These are phyloP conservation scores for Ulvella scutata DNA, from an alignment of 139 green algal genomes.

Conservation along the genomic window DNA sequence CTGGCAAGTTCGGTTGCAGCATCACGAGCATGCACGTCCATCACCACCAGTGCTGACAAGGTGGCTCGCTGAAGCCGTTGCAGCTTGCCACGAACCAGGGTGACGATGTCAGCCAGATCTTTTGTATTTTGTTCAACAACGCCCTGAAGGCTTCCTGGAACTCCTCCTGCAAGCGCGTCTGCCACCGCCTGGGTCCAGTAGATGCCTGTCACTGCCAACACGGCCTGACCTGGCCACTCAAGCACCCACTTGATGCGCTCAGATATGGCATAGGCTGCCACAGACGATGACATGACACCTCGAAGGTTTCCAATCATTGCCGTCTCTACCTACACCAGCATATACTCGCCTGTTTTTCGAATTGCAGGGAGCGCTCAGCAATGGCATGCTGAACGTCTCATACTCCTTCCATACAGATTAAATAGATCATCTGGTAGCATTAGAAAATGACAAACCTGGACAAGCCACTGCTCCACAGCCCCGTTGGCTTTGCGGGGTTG, in stretches of 20 bases:
- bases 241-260: conserved; percentile 42
- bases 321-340: conserved; percentile 34
- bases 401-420: background rate
- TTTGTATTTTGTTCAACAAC: conserved; percentile 16
- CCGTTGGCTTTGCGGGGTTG: conserved; percentile 40
- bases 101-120: conserved; percentile 27
- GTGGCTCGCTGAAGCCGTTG: conserved; percentile 43
- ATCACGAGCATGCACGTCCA: conserved; percentile 67
- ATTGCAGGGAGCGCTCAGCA: background rate
- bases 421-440: background rate
- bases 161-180: conserved; percentile 7
- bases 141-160: conserved; percentile 1
- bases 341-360: background rate
- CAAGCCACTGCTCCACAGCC: conserved; percentile 58
- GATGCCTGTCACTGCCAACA: conserved; percentile 51
- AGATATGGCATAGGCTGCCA: conserved; percentile 30
- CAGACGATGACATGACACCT: conserved; percentile 26
- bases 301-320: conserved; percentile 50
- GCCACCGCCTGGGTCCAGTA: conserved; percentile 44
- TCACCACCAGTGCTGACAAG: conserved; percentile 53
- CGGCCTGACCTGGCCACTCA: conserved; percentile 55
- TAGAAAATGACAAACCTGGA: conserved; percentile 20
- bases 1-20: conserved; percentile 18
- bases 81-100: conserved; percentile 36
- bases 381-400: background rate